phyloP scores from a whole-genome alignment of 1,284 basidiomycete genomes.

The Caloboletus firmus region DNA sequence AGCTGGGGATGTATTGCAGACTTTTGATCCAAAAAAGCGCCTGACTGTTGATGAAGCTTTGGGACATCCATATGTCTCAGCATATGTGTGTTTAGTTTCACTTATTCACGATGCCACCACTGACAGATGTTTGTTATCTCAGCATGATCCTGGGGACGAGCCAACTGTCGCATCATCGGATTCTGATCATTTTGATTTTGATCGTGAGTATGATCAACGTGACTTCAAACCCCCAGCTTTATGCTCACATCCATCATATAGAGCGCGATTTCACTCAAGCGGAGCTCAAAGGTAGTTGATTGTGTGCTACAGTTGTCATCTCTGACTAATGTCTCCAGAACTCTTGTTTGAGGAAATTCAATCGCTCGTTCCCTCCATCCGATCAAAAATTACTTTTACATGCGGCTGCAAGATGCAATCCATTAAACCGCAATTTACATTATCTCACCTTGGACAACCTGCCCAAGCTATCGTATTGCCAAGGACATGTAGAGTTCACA shows the following conservation, averaged over 20 bases:
- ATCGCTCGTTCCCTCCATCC: constrained; percentile 60
- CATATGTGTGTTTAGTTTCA: constrained; percentile 48
- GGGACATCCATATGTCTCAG: constrained; percentile 70
- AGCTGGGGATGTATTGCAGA: constrained; percentile 37
- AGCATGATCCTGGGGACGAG: constrained; percentile 88
- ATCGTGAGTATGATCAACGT: constrained; percentile 47
- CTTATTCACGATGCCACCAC: not conserved
- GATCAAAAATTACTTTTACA: constrained; percentile 12
- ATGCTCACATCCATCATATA: constrained; percentile 30
- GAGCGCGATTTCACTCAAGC: constrained; percentile 70
- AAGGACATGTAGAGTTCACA: constrained; percentile 4
- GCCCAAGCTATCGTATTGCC: constrained; percentile 1
- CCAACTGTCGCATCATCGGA: constrained; percentile 72
- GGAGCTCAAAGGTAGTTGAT: constrained; percentile 61
- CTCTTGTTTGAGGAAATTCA: constrained; percentile 68
- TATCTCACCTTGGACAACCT: not conserved
- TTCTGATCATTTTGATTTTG: constrained; percentile 85
- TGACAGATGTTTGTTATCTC: constrained; percentile 4
- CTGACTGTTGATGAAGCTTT: constrained; percentile 85
- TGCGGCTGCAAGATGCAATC: not conserved
- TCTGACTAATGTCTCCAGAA: constrained; percentile 35
- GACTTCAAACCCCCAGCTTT: not conserved
- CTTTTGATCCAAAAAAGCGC: constrained; percentile 85
- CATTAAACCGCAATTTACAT: not conserved
- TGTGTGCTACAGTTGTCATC: constrained; percentile 16